Conservation (phyloP, 2,329 filamentous ascomycete species). For the Raffaelea albimanens region DNA sequence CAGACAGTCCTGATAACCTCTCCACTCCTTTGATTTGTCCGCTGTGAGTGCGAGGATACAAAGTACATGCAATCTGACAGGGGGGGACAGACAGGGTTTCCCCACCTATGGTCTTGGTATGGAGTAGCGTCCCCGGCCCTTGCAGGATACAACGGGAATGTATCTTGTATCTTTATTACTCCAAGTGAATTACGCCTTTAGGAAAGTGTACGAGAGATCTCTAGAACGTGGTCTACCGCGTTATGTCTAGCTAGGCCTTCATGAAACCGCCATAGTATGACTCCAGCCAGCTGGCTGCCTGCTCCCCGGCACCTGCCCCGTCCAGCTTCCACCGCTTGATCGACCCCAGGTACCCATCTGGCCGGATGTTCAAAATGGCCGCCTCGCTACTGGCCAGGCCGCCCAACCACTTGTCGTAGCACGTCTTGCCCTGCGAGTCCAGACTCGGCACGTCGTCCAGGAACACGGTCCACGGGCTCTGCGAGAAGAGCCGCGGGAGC, state of each 20-base stretch:
- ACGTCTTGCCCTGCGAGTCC: conserved; percentile 39
- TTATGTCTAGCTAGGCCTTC: conserved; percentile 23
- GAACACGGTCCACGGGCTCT: conserved; percentile 63
- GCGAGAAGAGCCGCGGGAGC: conserved; percentile 50
- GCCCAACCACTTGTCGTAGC: conserved; percentile 61
- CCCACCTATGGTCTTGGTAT: no score
- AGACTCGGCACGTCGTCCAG: conserved; percentile 53
- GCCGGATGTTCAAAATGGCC: conserved; percentile 57
- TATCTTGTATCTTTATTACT: no score
- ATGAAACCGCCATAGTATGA: conserved; percentile 44
- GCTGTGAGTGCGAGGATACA: no score
- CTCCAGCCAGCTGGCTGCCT: conserved; percentile 44
- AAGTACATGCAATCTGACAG: no score
- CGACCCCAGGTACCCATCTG: conserved; percentile 64
- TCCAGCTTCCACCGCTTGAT: conserved; percentile 41
- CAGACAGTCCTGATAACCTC: no score
- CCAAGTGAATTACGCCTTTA: no score
- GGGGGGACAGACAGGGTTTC: no score
- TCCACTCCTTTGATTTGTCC: no score
- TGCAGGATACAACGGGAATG: no score
- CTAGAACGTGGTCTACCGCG: no score
- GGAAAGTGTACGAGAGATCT: no score
- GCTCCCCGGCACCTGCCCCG: conserved; percentile 35
- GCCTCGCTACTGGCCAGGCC: conserved; percentile 44
- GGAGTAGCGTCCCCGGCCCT: no score